phyloP scores from a whole-genome alignment of 306 rosid species.

The Pyrus bretschneideri region DNA sequence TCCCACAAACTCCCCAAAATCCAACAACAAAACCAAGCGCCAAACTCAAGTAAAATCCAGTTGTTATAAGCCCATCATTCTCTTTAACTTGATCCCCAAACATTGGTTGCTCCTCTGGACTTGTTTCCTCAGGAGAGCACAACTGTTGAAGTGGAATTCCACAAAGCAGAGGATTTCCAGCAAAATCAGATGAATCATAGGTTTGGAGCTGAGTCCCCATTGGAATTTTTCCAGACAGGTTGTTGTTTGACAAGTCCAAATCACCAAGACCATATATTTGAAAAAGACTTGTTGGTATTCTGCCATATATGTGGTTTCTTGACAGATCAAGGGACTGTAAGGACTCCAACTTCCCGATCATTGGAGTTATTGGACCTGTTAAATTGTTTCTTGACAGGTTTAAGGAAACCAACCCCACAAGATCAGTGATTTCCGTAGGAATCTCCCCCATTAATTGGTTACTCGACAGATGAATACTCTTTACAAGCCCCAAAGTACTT shows the following conservation, averaged over 20 bases:
- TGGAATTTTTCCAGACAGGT: neutral
- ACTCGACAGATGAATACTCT: slow-evolving; percentile 3
- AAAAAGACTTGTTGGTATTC: neutral
- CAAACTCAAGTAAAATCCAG: too few species aligned
- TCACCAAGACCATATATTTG: neutral
- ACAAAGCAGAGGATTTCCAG: neutral
- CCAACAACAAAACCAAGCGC: too few species aligned
- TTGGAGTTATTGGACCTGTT: slow-evolving; percentile 1
- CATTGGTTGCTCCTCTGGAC: too few species aligned
- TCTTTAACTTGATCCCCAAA: too few species aligned
- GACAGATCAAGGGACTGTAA: slow-evolving; percentile 15
- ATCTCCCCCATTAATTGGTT: slow-evolving; percentile 14
- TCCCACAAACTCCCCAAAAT: too few species aligned
- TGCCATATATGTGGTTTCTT: neutral
- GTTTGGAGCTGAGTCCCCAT: neutral
- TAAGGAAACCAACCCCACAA: neutral
- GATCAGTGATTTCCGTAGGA: neutral
- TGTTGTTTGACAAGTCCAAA: neutral
- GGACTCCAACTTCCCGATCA: neutral
- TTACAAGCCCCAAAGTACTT: neutral
- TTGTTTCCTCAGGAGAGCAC: neutral
- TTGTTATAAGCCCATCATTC: too few species aligned
- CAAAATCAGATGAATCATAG: neutral
- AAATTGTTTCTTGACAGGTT: neutral
- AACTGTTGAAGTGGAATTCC: neutral